Evolutionary conservation across 148 eudicot genomes (phyloP).

Genomic region (Cornus suecica): DNA sequence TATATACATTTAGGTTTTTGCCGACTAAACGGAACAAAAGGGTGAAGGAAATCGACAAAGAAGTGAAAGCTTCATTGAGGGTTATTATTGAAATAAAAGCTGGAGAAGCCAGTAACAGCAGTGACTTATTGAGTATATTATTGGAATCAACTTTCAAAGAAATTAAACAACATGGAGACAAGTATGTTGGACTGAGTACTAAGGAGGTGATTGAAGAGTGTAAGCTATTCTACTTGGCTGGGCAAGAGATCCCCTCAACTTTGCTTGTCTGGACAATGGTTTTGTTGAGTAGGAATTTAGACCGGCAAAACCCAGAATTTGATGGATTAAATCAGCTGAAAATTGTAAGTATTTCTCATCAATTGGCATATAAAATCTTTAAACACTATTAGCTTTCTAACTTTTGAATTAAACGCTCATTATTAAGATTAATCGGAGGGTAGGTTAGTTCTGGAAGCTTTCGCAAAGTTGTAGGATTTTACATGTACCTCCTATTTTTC

Average conservation of each 20-base stretch:
- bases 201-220: slow-evolving; percentile 12
- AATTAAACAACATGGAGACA: neutral
- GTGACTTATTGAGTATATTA: slow-evolving; percentile 13
- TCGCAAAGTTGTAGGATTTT: too few relatives aligned
- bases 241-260: slow-evolving; percentile 13
- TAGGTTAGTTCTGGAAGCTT: too few relatives aligned
- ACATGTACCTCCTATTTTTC: too few relatives aligned
- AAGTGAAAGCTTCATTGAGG: slow-evolving; percentile 2
- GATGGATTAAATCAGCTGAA: slow-evolving; percentile 10
- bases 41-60: slow-evolving; percentile 8
- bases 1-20: slow-evolving; percentile 2
- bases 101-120: neutral
- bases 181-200: slow-evolving; percentile 1
- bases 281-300: slow-evolving; percentile 4
- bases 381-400: too few relatives aligned
- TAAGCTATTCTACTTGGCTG: slow-evolving; percentile 15
- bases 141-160: slow-evolving; percentile 10
- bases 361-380: too few relatives aligned
- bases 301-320: slow-evolving; percentile 12
- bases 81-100: neutral
- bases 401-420: too few relatives aligned
- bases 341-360: neutral
- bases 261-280: slow-evolving; percentile 12
- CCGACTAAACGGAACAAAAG: slow-evolving; percentile 13
- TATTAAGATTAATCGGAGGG: too few relatives aligned